These are phyloP conservation scores for Aspergillus hiratsukae DNA, from an alignment of 2,329 filamentous ascomycete species.

Conservation along the genomic window DNA sequence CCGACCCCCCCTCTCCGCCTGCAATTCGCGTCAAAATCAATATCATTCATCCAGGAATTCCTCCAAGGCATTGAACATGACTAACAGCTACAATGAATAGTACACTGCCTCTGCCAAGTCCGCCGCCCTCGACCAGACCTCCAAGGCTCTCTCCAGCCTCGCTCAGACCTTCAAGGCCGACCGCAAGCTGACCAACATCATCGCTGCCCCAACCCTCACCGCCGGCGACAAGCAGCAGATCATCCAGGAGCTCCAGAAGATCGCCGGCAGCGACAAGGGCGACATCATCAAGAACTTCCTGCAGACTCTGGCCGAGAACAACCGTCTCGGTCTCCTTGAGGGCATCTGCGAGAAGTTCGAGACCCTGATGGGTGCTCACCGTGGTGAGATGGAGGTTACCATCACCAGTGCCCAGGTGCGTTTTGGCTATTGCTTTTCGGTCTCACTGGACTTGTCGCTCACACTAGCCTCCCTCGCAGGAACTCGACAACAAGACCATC, in stretches of 20 bases:
- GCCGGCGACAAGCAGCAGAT: slow-evolving; percentile 78
- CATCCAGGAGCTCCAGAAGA: slow-evolving; percentile 82
- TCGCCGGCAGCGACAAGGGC: slow-evolving; percentile 65
- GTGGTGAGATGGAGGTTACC: slow-evolving; percentile 87
- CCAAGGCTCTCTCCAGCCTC: slow-evolving; percentile 72
- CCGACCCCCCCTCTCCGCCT: slow-evolving; percentile 8
- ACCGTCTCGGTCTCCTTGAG: slow-evolving; percentile 78
- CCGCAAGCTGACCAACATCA: slow-evolving; percentile 70
- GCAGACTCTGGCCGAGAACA: slow-evolving; percentile 86
- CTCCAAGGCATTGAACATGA: neutral
- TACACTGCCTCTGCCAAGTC: slow-evolving; percentile 95
- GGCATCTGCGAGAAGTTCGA: slow-evolving; percentile 83
- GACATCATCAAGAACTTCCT: slow-evolving; percentile 94
- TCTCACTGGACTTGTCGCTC: neutral
- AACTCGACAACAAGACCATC: slow-evolving; percentile 83
- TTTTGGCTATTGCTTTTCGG: neutral
- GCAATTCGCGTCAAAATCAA: slow-evolving; percentile 1
- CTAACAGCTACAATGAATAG: slow-evolving; percentile 45
- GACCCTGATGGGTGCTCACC: slow-evolving; percentile 79
- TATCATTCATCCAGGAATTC: neutral
- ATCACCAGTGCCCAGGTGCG: slow-evolving; percentile 86
- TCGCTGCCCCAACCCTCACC: slow-evolving; percentile 75
- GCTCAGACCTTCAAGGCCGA: slow-evolving; percentile 72
- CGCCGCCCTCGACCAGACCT: slow-evolving; percentile 75
- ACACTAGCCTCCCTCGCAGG: slow-evolving; percentile 42